Evolutionary conservation across 371 early-diverging fungal genomes (phyloP).

Genomic region (Rhizopus arrhizus): DNA sequence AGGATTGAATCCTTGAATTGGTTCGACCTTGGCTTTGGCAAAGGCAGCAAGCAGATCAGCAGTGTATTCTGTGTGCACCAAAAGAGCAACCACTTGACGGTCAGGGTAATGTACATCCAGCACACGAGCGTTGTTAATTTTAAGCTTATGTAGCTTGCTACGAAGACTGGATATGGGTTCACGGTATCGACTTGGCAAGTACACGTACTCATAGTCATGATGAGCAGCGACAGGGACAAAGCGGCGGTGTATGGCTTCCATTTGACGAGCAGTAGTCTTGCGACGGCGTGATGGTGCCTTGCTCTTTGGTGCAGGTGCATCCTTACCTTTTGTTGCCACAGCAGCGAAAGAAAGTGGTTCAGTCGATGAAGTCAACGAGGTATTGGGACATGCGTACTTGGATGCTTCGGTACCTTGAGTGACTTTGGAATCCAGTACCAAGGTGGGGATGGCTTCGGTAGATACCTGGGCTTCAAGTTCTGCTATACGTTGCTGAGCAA

Average conservation of each 20-base stretch:
- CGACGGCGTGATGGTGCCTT: background rate
- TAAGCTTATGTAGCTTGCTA: background rate
- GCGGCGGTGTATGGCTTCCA: background rate
- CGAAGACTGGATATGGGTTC: background rate
- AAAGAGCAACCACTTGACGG: background rate
- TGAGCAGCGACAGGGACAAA: background rate
- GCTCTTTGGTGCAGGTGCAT: no score
- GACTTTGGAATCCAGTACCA: no score
- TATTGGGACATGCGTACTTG: no score
- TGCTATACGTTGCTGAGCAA: no score
- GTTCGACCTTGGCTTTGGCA: background rate
- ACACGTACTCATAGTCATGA: background rate
- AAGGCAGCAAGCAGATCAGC: background rate
- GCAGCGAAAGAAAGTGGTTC: no score
- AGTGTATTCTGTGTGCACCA: background rate
- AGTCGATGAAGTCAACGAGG: no score
- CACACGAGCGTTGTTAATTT: background rate
- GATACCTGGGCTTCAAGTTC: no score
- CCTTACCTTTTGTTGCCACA: no score
- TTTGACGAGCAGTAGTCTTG: background rate
- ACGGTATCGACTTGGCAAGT: conserved; percentile 1
- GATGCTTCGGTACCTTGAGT: no score
- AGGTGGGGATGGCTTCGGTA: no score
- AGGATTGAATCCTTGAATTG: background rate
- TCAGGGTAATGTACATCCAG: conserved; percentile 10